Evolutionary conservation across 768 basidiomycete species (phyloP).

Genomic region (Suillus fuscotomentosus): DNA sequence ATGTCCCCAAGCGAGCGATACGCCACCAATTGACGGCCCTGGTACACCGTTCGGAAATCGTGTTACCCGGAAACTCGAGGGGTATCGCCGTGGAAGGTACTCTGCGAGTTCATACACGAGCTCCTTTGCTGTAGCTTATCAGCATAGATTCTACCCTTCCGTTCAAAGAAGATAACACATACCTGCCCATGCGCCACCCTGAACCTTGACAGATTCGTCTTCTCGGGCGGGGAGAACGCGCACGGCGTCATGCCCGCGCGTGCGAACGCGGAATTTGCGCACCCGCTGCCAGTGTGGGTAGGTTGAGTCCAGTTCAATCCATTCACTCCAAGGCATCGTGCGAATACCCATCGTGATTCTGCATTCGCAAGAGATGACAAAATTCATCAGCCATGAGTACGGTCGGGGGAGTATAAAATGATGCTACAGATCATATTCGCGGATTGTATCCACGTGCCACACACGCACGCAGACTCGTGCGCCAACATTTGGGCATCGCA

Average conservation of each 20-base stretch:
- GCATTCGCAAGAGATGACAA: background rate
- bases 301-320: conserved; percentile 70
- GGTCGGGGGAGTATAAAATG: background rate
- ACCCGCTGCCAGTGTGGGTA: conserved; percentile 57
- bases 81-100: conserved; percentile 63
- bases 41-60: conserved; percentile 27
- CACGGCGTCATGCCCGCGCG: conserved; percentile 48
- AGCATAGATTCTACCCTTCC: background rate
- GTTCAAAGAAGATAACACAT: conserved; percentile 9
- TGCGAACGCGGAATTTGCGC: conserved; percentile 51
- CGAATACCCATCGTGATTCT: conserved; percentile 73
- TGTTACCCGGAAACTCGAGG: conserved; percentile 49
- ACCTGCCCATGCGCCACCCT: conserved; percentile 32
- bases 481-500: background rate
- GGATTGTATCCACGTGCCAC: background rate
- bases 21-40: conserved; percentile 19
- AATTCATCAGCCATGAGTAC: background rate
- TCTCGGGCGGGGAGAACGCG: conserved; percentile 42
- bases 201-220: conserved; percentile 34
- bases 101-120: conserved; percentile 68
- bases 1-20: conserved; percentile 39
- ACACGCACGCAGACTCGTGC: background rate
- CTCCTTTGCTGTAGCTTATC: conserved; percentile 50
- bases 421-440: too few relatives aligned
- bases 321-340: conserved; percentile 65